Percentiles rank a stretch among this genome's conserved stretches.
phyloP scores from a whole-genome alignment of 2,329 filamentous ascomycete genomes.

The Daldinia sp. region DNA sequence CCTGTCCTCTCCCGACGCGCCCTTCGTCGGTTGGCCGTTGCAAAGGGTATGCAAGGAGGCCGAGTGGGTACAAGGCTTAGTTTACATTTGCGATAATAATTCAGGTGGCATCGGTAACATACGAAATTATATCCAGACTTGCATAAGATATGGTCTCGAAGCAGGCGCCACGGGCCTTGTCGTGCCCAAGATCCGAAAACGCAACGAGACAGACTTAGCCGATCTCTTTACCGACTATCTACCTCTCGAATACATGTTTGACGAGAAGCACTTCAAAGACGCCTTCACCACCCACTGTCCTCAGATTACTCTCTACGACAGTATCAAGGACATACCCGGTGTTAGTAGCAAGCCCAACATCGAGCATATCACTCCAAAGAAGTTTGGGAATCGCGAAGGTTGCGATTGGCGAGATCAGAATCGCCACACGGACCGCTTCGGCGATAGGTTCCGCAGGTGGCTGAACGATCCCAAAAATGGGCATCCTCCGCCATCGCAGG shows the following conservation, averaged over 20 bases:
- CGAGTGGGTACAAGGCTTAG: constrained; percentile 51
- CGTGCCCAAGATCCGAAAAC: constrained; percentile 56
- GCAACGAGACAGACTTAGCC: constrained; percentile 52
- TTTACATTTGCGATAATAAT: constrained; percentile 60
- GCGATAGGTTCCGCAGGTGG: constrained; percentile 47
- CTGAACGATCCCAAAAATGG: constrained; percentile 44
- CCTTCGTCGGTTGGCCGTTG: constrained; percentile 57
- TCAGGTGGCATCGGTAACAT: constrained; percentile 61
- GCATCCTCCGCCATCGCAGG: constrained; percentile 39
- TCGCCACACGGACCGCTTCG: constrained; percentile 52
- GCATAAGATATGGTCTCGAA: constrained; percentile 58
- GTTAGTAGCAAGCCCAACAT: constrained; percentile 46
- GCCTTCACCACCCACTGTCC: constrained; percentile 52
- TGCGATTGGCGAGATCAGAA: constrained; percentile 53
- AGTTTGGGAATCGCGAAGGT: constrained; percentile 50
- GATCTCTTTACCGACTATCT: constrained; percentile 52
- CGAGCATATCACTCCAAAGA: constrained; percentile 53
- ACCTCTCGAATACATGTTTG: constrained; percentile 58
- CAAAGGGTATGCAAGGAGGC: constrained; percentile 55
- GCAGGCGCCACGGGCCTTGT: constrained; percentile 56
- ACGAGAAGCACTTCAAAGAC: constrained; percentile 54
- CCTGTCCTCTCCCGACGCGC: constrained; percentile 50
- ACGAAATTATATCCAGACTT: constrained; percentile 60
- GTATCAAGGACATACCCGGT: constrained; percentile 50
- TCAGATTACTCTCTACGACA: constrained; percentile 53